phyloP scores from a whole-genome alignment of 441 rosid genomes.

The Viola pubescens region DNA sequence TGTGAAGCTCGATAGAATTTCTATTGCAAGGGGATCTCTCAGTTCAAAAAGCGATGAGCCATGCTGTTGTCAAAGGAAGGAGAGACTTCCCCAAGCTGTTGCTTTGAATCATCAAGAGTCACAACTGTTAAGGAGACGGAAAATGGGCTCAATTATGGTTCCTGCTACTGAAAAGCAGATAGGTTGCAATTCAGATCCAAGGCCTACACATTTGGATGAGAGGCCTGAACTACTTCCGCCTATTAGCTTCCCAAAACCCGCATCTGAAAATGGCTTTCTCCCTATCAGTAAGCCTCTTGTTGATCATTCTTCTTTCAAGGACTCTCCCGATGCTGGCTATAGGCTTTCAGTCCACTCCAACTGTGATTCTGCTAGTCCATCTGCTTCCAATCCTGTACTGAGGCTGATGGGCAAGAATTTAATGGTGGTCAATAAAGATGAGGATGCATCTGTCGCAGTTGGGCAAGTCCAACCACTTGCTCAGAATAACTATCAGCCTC shows the following conservation, averaged over 20 bases:
- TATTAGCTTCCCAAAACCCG: constrained; percentile 22
- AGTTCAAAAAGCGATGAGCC: constrained; percentile 52
- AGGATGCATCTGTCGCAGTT: constrained; percentile 33
- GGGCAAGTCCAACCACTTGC: constrained; percentile 25
- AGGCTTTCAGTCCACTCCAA: constrained; percentile 28
- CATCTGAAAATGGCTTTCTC: constrained; percentile 27
- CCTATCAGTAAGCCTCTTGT: constrained; percentile 23
- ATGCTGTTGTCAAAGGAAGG: constrained; percentile 82
- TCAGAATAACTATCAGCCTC: constrained; percentile 20
- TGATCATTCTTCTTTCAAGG: constrained; percentile 31
- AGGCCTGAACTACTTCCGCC: constrained; percentile 32
- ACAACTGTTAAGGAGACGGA: constrained; percentile 45
- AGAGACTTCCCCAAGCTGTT: constrained; percentile 39
- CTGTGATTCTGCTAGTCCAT: constrained; percentile 44
- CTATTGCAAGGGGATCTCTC: constrained; percentile 44
- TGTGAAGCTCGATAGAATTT: constrained; percentile 23
- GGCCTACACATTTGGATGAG: constrained; percentile 23
- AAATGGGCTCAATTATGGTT: constrained; percentile 33
- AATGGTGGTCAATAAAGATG: constrained; percentile 77
- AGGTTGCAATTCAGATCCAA: constrained; percentile 18
- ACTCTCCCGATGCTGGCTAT: constrained; percentile 28
- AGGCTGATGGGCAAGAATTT: constrained; percentile 94
- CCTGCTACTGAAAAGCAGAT: constrained; percentile 29
- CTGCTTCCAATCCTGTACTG: constrained; percentile 66
- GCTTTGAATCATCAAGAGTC: constrained; percentile 45